Evolutionary conservation across 2,329 filamentous ascomycete genomes (phyloP), one percentile per base, ranked within the genome.

Genomic region (Colletotrichum sp.): DNA sequence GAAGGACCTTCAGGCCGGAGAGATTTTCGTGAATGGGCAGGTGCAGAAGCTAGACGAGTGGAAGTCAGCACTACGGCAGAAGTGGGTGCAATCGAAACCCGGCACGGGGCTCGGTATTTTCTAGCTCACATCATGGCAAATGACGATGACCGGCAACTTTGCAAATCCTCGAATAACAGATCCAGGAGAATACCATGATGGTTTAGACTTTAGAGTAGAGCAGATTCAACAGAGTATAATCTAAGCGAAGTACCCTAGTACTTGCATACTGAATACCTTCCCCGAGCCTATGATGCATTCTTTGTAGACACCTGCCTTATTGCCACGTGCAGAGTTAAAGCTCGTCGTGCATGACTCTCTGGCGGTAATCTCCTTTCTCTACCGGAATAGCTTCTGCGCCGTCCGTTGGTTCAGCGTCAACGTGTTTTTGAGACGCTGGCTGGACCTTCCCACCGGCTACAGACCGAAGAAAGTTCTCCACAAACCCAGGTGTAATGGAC

Each of bases 21-120:
- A 87, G 79, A 85, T 87, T 34, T 67, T 86, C n/a, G 76, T 84
- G 3, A 79, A 82, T 63, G 84, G 82, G 0, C 71, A 79, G 30
- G 81, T 86, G 10, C 79, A 79, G 67, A 78, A 79, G 12, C 83
- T 86, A 69, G 78, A 73, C 0, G 82, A 84, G 59, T 87, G 85
- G 85, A 84, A 85, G 77, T 78, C 78, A 52, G 77, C 68, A 24
- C 62, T 87, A 55, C 79, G 81, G 74, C 76, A 79, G 75, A 80
- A 70, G 18, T 74, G 74, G 74, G 71, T 64, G 69, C 63, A 72
- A n/a, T 24, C 71, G 12, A 64, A 72, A 21, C 18, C 32, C 13
- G 70, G 7, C 30, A 32, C 63, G 24, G 43, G 70, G n/a, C 36
- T 76, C 52, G 73, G 69, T 14, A 64, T 67, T 14, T n/a, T 34